Evolutionary conservation across 805 yeast species (phyloP), one percentile per base, ranked within the genome.

Genomic region (Suhomyces pyralidae): DNA sequence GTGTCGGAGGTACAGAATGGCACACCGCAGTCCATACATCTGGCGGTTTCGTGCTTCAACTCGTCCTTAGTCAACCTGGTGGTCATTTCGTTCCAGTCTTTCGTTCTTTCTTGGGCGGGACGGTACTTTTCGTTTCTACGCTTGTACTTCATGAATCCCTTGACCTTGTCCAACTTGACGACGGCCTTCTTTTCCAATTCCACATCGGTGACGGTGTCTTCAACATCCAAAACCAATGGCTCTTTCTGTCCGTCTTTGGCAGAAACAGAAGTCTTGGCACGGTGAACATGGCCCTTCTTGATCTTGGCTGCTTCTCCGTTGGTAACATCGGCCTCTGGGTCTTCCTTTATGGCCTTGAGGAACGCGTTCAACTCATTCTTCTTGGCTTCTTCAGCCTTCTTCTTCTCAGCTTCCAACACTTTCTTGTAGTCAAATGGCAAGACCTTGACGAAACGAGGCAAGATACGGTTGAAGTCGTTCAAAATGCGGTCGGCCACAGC

Each of bases 21-120:
- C 62, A 94, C 96, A 79, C 99, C 99, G 80, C 99, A 93, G 74
- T 93, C 98, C 96, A 94, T 93, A 81, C 99, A 93, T 73, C 99
- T 84, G 14, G 98, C 97, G 53, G 98, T 89, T 77, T 93, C 97
- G 68, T 81, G 82, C 68, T 85, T 82, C 65, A 93, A 85, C 60
- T 94, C 98, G 49, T 88, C 91, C 72, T 89, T 88, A 52, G 90
- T 78, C 61, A 93, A 78, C 51, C 97, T 83, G 12, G 83, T 74
- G 10, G 96, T 84, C 69, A 93, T 80, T 74, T 93, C 98, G 58
- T 86, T 82, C 98, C 98, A 94, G 73, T 94, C 97, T 63, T 81
- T 80, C 51, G 90, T 79, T 72, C 99, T 84, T 25, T 82, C 71
- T 65, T 82, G 80, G 24, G 94, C 83, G 40, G 82, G 76, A 71